Base-by-base conservation (phyloP, 139 green algal genomes). In the Eudorina sp. region DNA sequence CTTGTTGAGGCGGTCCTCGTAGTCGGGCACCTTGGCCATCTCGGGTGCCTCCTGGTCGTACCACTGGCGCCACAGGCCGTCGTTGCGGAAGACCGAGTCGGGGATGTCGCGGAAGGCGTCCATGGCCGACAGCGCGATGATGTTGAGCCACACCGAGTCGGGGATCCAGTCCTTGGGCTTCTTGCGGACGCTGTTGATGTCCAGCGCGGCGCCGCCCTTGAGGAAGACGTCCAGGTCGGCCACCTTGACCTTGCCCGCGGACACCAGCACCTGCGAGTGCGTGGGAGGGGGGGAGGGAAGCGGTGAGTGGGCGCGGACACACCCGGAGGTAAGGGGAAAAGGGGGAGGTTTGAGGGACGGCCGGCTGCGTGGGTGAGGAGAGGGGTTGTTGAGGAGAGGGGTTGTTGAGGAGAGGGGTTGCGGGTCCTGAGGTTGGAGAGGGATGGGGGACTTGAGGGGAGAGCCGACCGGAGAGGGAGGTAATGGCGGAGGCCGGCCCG, bases 151-250 rank as follows among this genome's bases (percentile, higher is more conserved):
- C 36, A 97, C 95, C 29, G 53, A 89, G 91, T 99, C 96, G 14
- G 96, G 95, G 76, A 99, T 97, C 97, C 97, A 98, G 64, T 98
- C 97, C 91, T 98, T 98, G 79, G 96, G 96, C 93, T 98, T 99
- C 91, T 97, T 98, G 81, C 95, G 92, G 88, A 96, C 94, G 43
- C 70, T 89, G 80, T 93, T 94, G 85, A 98, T 97, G 93, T 98
- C 95, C 90, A 98, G 90, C 19, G 94, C 95, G 23, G 92, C 94
- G 21, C 95, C 97, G 58, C 97, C 96, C 92, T 98, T 97, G 29
- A 99, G 93, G 92, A 99, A 97, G 3, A 97, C 88, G 79, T 97
- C 95, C 68, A 98, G 85, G 76, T 97, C 96, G 34, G 84, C 80
- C 9, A 94, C 72, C 41, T 87, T 73, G 73, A 93, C 86, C 89